phyloP scores from a whole-genome alignment of 2,329 filamentous ascomycete genomes.

The Xylaria sp. region DNA sequence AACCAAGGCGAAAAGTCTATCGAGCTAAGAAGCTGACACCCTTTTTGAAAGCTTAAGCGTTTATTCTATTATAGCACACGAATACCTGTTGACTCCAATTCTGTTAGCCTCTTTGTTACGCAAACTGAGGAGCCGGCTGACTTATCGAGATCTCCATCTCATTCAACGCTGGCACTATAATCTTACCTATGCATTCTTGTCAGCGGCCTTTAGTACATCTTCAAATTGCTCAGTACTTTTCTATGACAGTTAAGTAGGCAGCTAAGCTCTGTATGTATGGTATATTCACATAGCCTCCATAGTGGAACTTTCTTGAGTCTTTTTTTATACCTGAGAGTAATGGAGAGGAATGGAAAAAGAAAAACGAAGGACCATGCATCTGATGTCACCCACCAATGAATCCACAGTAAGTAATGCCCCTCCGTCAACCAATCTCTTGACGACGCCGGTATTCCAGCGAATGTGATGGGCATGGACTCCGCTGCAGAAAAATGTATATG shows the following conservation, averaged over 20 bases:
- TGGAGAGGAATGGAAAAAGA: neutral
- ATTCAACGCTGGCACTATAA: neutral
- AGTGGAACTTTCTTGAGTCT: neutral
- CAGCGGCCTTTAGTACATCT: neutral
- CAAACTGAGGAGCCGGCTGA: neutral
- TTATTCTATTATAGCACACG: neutral
- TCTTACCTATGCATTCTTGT: neutral
- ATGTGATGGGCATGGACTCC: neutral
- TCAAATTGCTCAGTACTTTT: neutral
- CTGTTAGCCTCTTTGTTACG: no score
- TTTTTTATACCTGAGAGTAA: neutral
- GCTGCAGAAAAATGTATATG: conserved; percentile 1
- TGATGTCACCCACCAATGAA: conserved; percentile 13
- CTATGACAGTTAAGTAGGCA: neutral
- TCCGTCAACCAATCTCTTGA: neutral
- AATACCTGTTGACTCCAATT: neutral
- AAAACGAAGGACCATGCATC: conserved; percentile 30
- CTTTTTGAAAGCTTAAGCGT: no score
- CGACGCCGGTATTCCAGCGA: neutral
- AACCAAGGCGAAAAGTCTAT: neutral
- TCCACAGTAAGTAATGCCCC: neutral
- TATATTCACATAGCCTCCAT: conserved; percentile 13
- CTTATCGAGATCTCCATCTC: neutral
- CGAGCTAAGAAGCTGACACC: neutral
- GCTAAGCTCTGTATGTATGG: neutral